Conservation (phyloP, 169 alveolate species). For the Besnoitia besnoiti region DNA sequence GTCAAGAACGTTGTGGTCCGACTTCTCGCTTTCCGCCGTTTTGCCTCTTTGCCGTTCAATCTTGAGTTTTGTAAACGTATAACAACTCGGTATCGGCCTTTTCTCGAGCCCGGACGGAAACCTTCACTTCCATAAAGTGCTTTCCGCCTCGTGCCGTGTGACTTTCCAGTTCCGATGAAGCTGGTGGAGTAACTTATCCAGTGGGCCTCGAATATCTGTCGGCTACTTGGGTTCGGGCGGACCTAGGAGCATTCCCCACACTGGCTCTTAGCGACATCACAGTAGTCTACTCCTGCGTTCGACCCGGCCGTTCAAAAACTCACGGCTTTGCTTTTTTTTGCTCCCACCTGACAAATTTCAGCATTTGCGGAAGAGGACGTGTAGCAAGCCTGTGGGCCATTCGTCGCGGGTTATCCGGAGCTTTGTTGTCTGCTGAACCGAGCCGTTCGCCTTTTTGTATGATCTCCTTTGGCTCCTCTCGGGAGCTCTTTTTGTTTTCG, state of each 20-base stretch:
- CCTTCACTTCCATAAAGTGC: background rate
- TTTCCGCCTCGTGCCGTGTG: background rate
- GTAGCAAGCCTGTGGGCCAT: background rate
- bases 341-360: background rate
- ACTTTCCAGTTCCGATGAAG: background rate
- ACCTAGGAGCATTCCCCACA: background rate
- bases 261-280: background rate
- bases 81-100: background rate
- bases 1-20: background rate
- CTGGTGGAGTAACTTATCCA: background rate
- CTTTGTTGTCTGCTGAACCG: background rate
- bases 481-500: background rate
- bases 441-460: background rate
- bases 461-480: background rate
- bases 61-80: background rate
- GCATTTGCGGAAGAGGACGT: background rate
- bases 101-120: background rate
- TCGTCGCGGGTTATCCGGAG: background rate
- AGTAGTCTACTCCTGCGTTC: background rate
- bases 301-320: background rate
- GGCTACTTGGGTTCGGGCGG: background rate
- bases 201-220: background rate
- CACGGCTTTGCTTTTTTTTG: background rate
- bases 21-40: too few relatives aligned
- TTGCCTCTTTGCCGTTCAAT: background rate